These are phyloP conservation scores for Dichotomopilus funicola DNA, from an alignment of 2,329 filamentous ascomycete genomes.

Conservation along the genomic window DNA sequence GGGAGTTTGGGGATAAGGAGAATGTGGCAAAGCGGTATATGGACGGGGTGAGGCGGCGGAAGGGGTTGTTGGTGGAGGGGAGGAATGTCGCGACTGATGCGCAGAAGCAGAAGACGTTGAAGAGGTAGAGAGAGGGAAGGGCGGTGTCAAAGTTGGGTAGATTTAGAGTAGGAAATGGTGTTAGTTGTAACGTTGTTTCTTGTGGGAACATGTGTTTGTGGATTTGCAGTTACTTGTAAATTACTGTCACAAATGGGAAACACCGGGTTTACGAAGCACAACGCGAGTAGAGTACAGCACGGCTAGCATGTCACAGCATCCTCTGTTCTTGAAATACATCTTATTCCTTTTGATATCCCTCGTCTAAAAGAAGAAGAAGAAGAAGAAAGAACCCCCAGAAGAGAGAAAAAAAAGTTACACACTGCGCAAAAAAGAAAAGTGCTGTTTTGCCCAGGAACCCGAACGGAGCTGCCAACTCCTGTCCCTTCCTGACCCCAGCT, in stretches of 20 bases:
- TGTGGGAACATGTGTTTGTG: too few species aligned
- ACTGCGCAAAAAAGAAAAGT: too few species aligned
- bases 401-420: background rate
- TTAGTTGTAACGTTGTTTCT: too few species aligned
- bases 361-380: conserved; percentile 15
- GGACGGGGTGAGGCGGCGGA: conserved; percentile 77
- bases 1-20: conserved; percentile 86
- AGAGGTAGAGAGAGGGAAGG: conserved; percentile 37
- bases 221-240: too few species aligned
- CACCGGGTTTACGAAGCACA: too few species aligned
- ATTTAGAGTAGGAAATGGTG: too few species aligned
- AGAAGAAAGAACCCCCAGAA: background rate
- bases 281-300: too few species aligned
- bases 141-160: too few species aligned
- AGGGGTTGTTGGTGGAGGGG: conserved; percentile 80
- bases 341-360: conserved; percentile 18
- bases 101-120: conserved; percentile 78
- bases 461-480: background rate
- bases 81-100: conserved; percentile 74
- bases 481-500: background rate
- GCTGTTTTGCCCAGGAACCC: too few species aligned
- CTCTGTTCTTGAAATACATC: conserved; percentile 7
- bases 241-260: too few species aligned
- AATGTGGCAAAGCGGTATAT: conserved; percentile 96
- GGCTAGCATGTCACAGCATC: background rate